Evolutionary conservation across 345 rosid species (phyloP), one percentile per base, ranked within the genome.

Genomic region (Carallia pectinifolia): DNA sequence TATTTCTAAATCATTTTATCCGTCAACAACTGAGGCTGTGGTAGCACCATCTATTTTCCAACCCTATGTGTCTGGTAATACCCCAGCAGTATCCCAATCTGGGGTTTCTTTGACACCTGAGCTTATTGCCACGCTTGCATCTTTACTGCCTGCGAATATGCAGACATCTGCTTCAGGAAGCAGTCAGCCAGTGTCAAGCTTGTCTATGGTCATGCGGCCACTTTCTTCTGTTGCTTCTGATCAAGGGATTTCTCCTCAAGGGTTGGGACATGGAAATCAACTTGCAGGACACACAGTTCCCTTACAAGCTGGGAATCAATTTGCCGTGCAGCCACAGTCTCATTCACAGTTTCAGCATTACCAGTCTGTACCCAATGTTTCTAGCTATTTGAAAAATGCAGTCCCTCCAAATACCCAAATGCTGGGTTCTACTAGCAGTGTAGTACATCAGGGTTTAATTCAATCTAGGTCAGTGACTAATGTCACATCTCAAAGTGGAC

Each of bases 71-170:
- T 63, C 81, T 38, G 79, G 31, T 62, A 81, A 71, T 68, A 67
- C 75, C 40, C 50, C 50, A 44, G 69, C 80, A 62, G 70, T 65
- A 16, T 80, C 97, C 44, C 88, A 80, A 81, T 68, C 85, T 27
- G 88, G 96, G 65, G 81, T 88, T 44, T 77, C 85, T 29, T 79
- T 92, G 63, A 87, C 99, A 2, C 97, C 97, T 0, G 97, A 95
- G 78, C 87, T 92, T 47, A 79, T 95, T 72, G 96, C 97, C 54
- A 85, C 88, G 71, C 82, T 95, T 74, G 76, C 92, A 52, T 77
- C 89, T 61, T 73, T 95, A 19, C 69, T 95, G 71, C 99, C 97
- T 10, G 50, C 50, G 62, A 80, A 74, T 77, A 61, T 84, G 66
- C 89, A 85, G 53, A 64, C 86, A 52, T 38, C 86, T 72, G 53